These are phyloP conservation scores for Eucalyptus erythrocorys DNA, from an alignment of 345 rosid species.

Conservation along the genomic window DNA sequence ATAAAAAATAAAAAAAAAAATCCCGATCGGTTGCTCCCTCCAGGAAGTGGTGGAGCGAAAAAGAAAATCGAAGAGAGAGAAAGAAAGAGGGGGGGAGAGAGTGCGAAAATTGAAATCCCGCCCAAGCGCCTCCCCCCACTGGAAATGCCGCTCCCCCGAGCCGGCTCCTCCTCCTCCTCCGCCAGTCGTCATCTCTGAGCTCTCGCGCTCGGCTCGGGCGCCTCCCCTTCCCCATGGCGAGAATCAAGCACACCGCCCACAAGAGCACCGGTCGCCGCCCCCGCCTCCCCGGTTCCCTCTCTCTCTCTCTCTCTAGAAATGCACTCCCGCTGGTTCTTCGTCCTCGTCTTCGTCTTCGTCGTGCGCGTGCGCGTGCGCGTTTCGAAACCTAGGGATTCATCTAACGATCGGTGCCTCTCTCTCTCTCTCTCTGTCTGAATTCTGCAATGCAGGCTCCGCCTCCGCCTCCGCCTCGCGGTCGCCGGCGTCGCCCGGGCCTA, in stretches of 20 bases:
- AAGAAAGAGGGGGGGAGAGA: background rate
- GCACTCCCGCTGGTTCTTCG: background rate
- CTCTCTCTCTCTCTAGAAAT: background rate
- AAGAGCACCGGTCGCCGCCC: background rate
- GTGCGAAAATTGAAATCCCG: background rate
- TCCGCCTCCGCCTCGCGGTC: background rate
- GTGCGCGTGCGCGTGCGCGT: background rate
- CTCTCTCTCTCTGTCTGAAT: background rate
- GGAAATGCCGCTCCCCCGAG: background rate
- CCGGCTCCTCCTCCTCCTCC: background rate
- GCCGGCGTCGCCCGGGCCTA: background rate
- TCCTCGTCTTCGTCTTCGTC: background rate
- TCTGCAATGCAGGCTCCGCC: background rate
- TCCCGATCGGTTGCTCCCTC: background rate
- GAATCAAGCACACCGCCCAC: background rate
- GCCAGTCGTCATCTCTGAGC: background rate
- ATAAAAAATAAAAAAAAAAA: accelerated
- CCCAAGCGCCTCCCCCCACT: background rate
- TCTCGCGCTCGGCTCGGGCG: background rate
- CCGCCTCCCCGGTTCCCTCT: background rate
- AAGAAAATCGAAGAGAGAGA: background rate
- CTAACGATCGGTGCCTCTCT: background rate
- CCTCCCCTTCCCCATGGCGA: background rate
- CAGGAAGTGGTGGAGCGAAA: background rate
- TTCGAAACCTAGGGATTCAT: background rate